Base-by-base conservation (phyloP, 1,139 yeast genomes). In the Geotrichum armillariae region DNA sequence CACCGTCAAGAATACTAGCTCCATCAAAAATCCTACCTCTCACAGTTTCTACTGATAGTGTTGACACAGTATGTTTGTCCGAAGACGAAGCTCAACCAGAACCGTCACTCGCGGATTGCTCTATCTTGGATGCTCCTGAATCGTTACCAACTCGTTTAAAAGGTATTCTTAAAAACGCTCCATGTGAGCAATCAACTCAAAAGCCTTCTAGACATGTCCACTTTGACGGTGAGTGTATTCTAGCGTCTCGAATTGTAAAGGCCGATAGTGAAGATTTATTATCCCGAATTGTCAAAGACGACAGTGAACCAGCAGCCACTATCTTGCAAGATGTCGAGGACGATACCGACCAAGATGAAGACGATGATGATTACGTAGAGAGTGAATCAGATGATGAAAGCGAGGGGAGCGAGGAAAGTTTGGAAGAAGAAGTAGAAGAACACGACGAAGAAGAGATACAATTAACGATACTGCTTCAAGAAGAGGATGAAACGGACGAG, bases 281-380 rank as follows among this genome's bases (percentile, higher is more conserved):
- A 6, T 47, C 46, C 7, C 23, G 50, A 20, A 27, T 32, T 14
- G 33, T 41, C 21, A 32, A 41, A 32, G 16, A 14, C 25, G 34
- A 20, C 12, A 9, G 14, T 12, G 23, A 20, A 21, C 38, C 38
- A 8, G 11, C 5, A 8, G n/a, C 21, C 12, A 7, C 45, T n/a
- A 16, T 27, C 27, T 32, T 18, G n/a, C 38, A 16, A 16, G 38
- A 14, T 21, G 37, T 29, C 8, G 45, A 41, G 7, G 38, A 41
- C 14, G 42, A 41, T 25, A 34, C 35, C n/a, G 37, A 27, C 8
- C 33, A 35, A 7, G 42, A 41, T 20, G 41, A 39, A 14, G 37
- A 36, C 16, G 50, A 46, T 35, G 34, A 23, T 25, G 41, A 46
- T 16, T 31, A 47, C 16, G 46, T 41, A n/a, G 36, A 35, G n/a